Conservation (phyloP, 768 basidiomycete genomes). For the Agrocybe pediades region DNA sequence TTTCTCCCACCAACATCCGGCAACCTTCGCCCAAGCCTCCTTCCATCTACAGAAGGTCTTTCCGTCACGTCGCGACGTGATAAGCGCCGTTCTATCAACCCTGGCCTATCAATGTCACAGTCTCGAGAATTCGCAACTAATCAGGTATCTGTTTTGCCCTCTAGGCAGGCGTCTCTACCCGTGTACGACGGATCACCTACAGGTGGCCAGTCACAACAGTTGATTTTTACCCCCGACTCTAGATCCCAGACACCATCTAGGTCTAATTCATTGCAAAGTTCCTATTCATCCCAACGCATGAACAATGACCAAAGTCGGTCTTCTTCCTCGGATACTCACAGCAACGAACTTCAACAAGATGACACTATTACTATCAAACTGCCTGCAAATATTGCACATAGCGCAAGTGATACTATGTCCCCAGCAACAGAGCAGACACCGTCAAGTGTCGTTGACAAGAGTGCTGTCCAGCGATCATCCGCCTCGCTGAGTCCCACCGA, state of each 20-base stretch:
- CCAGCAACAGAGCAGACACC: background rate
- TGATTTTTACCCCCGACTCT: conserved; percentile 7
- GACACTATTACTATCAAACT: conserved; percentile 41
- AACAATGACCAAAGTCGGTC: conserved; percentile 27
- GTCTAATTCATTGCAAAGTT: conserved; percentile 27
- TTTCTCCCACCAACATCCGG: background rate
- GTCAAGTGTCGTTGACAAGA: background rate
- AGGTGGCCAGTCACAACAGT: conserved; percentile 12
- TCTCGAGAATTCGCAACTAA: conserved; percentile 30
- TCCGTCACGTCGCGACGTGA: conserved; percentile 40
- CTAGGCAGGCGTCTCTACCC: conserved; percentile 8
- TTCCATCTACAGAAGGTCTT: conserved; percentile 27
- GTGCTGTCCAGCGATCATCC: conserved; percentile 13
- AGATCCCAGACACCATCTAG: conserved; percentile 32
- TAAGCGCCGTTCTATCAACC: conserved; percentile 53
- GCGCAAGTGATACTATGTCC: background rate
- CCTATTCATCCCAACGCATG: conserved; percentile 21
- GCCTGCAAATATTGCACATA: conserved; percentile 19
- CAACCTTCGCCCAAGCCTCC: conserved; percentile 9
- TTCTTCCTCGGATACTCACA: conserved; percentile 35
- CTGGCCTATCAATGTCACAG: conserved; percentile 38
- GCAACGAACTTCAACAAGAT: conserved; percentile 33
- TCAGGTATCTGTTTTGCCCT: conserved; percentile 24
- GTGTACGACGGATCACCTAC: conserved; percentile 11
- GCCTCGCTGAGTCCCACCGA: conserved; percentile 28